These are phyloP conservation scores for Aspergillus ustus DNA, from an alignment of 2,329 filamentous ascomycete genomes.

Conservation along the genomic window DNA sequence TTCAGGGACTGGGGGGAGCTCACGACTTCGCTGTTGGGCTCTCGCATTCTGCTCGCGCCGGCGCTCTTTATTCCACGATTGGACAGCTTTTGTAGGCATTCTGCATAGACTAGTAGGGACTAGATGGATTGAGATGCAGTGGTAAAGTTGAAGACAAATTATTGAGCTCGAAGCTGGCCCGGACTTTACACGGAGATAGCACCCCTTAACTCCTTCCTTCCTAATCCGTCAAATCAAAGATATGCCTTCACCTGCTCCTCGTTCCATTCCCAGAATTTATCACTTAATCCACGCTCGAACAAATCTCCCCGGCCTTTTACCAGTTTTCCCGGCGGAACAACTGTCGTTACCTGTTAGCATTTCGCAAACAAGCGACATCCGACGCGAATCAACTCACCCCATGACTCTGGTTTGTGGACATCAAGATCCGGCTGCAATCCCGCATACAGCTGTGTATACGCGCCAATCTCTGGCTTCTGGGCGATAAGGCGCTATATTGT, in stretches of 20 bases:
- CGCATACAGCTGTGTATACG: slow-evolving; percentile 3
- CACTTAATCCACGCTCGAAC: neutral
- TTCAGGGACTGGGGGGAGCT: neutral
- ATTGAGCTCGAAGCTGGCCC: neutral
- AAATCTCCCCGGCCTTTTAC: neutral
- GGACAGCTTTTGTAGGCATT: neutral
- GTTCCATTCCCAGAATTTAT: slow-evolving; percentile 17
- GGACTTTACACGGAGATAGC: neutral
- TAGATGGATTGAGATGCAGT: neutral
- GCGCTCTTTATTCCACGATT: neutral
- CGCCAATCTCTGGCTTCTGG: neutral
- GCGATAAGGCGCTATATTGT: neutral
- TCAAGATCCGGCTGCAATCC: neutral
- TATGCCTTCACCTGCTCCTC: slow-evolving; percentile 7
- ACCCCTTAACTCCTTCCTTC: neutral
- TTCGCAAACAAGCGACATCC: neutral
- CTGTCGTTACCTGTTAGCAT: neutral
- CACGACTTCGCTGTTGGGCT: neutral
- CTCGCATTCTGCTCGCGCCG: neutral
- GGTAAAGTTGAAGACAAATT: neutral
- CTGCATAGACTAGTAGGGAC: neutral
- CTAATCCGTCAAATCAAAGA: neutral
- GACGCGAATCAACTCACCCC: neutral
- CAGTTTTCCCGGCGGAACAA: slow-evolving; percentile 9
- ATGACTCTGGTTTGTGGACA: neutral